Base-by-base conservation (phyloP, 345 rosid genomes). In the Eucalyptus caleyi region DNA sequence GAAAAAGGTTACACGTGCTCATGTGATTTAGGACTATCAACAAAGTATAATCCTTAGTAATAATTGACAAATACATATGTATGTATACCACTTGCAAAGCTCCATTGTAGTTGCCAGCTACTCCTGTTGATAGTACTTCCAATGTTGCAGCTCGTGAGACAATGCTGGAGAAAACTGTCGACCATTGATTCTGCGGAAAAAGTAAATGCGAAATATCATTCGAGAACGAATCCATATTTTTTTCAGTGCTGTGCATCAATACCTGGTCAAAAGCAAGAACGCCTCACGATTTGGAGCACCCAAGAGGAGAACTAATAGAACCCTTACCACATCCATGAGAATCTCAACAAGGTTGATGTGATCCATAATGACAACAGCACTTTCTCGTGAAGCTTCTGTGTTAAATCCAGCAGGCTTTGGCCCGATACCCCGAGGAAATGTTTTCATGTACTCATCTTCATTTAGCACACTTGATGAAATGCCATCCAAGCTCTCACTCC, bases 381-480 rank as follows among this genome's bases (percentile, higher is more conserved):
- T 94, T 88, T 94, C 99, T 86, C 91, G 92, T 0, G 99, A 96
- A 27, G 98, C 99, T 92, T 98, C 99, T n/a, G 91, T 93, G 89
- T 94, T 95, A 87, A 92, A 96, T 27, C 97, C 98, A 47, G 89
- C 32, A 5, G 93, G 97, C 89, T 90, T 97, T 1, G 96, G 96
- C 18, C 98, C 97, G 5, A 95, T 92, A 27, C 95, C 98, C 14
- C 92, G 89, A 23, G 94, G 95, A 87, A 94, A 96, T 3, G 89
- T 92, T 89, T 93, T 90, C 5, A 93, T 5, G 47, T 98, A 97
- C 87, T 98, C 99, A 9, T 95, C 96, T 91, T 95, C 95, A 82
- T 96, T 94, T 42, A 98, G 90, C 13, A 90, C 89, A 2, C 54
- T 18, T 15, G 88, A 40, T 77, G 85, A 88, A 12, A 91, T 67